Conservation (phyloP, 2,329 filamentous ascomycete genomes). For the Colletotrichum musicola region DNA sequence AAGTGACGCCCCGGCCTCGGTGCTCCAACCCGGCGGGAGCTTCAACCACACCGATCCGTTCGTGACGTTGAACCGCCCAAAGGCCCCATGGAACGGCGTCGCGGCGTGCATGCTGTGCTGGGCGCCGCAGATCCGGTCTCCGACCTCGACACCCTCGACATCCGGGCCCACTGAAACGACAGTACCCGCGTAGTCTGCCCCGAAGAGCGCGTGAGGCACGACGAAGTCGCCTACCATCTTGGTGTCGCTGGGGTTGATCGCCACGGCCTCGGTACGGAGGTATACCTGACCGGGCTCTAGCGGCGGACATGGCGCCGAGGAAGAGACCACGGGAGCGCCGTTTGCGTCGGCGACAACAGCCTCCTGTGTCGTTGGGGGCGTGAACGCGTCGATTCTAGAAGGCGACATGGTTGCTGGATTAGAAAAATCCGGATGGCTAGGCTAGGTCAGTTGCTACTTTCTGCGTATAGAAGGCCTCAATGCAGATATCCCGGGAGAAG, state of each 20-base stretch:
- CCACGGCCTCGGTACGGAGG: constrained; percentile 36
- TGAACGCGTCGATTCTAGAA: no score
- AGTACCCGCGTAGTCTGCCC: constrained; percentile 47
- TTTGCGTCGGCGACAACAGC: no score
- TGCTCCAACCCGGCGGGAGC: no score
- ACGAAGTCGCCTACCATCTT: constrained; percentile 42
- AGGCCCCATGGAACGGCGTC: constrained; percentile 2
- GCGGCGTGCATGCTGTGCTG: constrained; percentile 16
- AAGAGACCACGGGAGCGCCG: not conserved
- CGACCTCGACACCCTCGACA: constrained; percentile 30
- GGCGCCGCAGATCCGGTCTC: constrained; percentile 46
- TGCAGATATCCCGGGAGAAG: no score
- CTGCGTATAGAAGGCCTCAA: no score
- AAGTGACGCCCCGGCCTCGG: no score
- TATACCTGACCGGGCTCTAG: not conserved
- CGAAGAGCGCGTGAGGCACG: constrained; percentile 23
- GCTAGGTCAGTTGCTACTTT: no score
- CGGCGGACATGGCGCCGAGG: not conserved
- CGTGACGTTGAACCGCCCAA: constrained; percentile 42
- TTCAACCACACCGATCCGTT: not conserved
- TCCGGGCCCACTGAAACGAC: constrained; percentile 28
- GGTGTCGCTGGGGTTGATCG: constrained; percentile 47
- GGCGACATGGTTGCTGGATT: no score
- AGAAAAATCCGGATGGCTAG: no score
- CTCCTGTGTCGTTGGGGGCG: no score